Conservation (phyloP, 2,329 filamentous ascomycete genomes). For the Trichophyton benhamiae region DNA sequence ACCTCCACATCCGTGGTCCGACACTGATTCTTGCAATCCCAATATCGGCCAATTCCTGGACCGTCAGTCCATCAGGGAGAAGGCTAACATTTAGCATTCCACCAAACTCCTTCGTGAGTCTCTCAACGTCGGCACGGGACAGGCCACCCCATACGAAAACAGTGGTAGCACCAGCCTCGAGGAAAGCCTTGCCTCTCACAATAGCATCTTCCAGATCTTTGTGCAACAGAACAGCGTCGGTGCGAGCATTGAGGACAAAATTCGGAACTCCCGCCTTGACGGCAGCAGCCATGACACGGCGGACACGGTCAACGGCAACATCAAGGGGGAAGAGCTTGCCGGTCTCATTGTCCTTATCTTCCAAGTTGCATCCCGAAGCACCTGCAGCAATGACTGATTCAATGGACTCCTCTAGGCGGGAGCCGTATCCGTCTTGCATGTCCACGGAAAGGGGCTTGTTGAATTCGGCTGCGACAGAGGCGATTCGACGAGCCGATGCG, state of each 20-base stretch:
- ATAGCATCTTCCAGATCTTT: slow-evolving; percentile 39
- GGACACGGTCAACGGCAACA: slow-evolving; percentile 40
- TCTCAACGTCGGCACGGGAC: slow-evolving; percentile 36
- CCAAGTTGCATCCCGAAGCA: slow-evolving; percentile 47
- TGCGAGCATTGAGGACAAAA: slow-evolving; percentile 48
- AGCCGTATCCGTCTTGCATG: slow-evolving; percentile 49
- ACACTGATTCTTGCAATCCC: slow-evolving; percentile 46
- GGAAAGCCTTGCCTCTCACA: slow-evolving; percentile 43
- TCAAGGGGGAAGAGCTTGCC: slow-evolving; percentile 30
- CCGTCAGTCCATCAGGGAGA: slow-evolving; percentile 31
- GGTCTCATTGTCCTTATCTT: slow-evolving; percentile 37
- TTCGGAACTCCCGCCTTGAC: slow-evolving; percentile 38
- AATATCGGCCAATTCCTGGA: slow-evolving; percentile 35
- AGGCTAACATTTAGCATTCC: slow-evolving; percentile 41
- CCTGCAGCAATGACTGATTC: slow-evolving; percentile 38
- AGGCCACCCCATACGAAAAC: slow-evolving; percentile 51
- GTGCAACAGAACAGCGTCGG: slow-evolving; percentile 39
- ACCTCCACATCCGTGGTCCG: slow-evolving; percentile 37
- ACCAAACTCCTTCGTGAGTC: slow-evolving; percentile 37
- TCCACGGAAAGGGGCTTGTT: slow-evolving; percentile 45
- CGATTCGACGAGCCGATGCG: slow-evolving; percentile 35
- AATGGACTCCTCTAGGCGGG: slow-evolving; percentile 36
- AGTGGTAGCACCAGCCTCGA: slow-evolving; percentile 46
- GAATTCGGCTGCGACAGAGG: slow-evolving; percentile 29
- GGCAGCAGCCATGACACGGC: slow-evolving; percentile 17